Evolutionary conservation across 106 monocot species (phyloP).

Genomic region (Allium sativum): DNA sequence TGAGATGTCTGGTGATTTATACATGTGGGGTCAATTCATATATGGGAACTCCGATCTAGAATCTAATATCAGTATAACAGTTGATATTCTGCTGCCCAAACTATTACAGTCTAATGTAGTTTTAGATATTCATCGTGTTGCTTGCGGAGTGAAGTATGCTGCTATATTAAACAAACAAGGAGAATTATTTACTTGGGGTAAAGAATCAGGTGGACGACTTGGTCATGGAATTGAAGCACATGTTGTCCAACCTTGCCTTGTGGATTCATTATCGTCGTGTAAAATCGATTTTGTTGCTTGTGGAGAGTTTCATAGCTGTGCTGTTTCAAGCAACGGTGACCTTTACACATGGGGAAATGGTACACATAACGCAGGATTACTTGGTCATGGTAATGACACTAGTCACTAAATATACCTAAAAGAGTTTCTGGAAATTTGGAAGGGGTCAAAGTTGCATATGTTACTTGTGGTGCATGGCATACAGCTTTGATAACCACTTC

Average conservation of each 20-base stretch:
- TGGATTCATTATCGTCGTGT: constrained; percentile 54
- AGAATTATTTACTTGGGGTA: constrained; percentile 92
- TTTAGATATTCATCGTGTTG: constrained; percentile 66
- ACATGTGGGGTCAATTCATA: constrained; percentile 67
- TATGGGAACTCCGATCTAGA: constrained; percentile 26
- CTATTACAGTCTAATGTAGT: constrained; percentile 78
- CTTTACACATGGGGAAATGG: constrained; percentile 98
- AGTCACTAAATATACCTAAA: constrained; percentile 94
- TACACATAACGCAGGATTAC: constrained; percentile 71
- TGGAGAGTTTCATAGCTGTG: constrained; percentile 94
- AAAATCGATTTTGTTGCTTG: constrained; percentile 68
- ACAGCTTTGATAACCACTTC: constrained; percentile 64
- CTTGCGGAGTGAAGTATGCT: constrained; percentile 84
- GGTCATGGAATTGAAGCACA: constrained; percentile 73
- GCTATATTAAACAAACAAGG: constrained; percentile 70
- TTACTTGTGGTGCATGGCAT: constrained; percentile 93
- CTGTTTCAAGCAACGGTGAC: constrained; percentile 62
- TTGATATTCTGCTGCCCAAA: constrained; percentile 69
- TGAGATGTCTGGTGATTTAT: constrained; percentile 60
- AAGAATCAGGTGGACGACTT: constrained; percentile 85
- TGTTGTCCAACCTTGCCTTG: constrained; percentile 56
- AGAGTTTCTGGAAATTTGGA: constrained; percentile 69
- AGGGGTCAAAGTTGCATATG: constrained; percentile 58
- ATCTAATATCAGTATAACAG: constrained; percentile 29
- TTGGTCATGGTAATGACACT: constrained; percentile 75